Base-by-base conservation (phyloP, 2,329 filamentous ascomycete species). In the Arthrinium puccinioides region DNA sequence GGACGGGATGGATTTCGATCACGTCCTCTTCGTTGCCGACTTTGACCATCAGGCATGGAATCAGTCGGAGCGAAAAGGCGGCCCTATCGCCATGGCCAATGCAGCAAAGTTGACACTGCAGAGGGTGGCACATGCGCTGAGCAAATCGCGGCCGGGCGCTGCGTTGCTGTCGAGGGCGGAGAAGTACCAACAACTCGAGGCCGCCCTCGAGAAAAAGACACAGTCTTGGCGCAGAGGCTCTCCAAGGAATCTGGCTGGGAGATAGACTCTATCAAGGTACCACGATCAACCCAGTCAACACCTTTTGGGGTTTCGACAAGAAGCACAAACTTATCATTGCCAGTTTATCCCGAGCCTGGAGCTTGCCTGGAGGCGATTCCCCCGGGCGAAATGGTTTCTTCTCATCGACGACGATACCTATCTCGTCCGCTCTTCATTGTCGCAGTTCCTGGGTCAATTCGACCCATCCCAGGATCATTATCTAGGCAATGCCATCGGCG, bases 241-340 rank as follows among this genome's bases (percentile, higher is more conserved):
- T 21, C 33, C 33, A 11, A 21, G 18, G 33, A 36, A 2, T 36
- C 21, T 9, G 33, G 33, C 33, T 36, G 33, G 33, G 33, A 36
- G 16, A 36, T 36, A 24, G 33, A 36, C 24, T n/a, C 33, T n/a
- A 36, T 36, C 18, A 36, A 36, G 33, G 33, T 36, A 36, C 19
- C 9, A 14, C 9, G 11, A 32, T 9, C 11, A 5, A 15, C 11
- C 7, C n/a, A 5, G 20, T 7, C 20, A 16, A 11, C 4, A 5
- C 14, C 9, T 15, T 4, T 16, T 27, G 25, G 25, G 6, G 13
- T 6, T 14, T 9, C 9, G 14, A 14, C 10, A 9, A 20, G 4
- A 4, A 11, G 25, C 10, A 18, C 24, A 26, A 18, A 26, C 33
- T 18, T 19, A 5, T 11, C 14, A 11, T 10, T 19, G 9, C 4